Base-by-base conservation (phyloP, 1,284 basidiomycete species). In the Tremellales sp. region DNA sequence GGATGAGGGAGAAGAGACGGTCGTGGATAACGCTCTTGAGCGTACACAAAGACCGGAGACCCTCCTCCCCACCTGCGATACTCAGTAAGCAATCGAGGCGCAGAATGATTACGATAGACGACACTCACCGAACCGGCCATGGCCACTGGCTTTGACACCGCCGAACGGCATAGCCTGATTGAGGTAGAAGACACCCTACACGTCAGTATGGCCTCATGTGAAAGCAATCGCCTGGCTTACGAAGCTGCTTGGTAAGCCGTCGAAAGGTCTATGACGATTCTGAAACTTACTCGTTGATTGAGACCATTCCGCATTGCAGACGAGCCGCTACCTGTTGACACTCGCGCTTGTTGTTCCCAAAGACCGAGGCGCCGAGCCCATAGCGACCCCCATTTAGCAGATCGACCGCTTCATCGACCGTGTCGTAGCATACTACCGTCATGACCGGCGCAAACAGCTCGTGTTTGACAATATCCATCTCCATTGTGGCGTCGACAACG, bases 131-230 rank as follows among this genome's bases (percentile, higher is more conserved):
- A 96, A 94, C 54, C 92, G 82, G 11, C 89, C 90, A 65, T 92
- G 91, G 39, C 92, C 92, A 48, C 86, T 89, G 39, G 81, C 80
- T 73, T 97, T 97, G 44, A 82, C 81, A 27, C 92, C 93, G 27
- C 93, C 93, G 54, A 97, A 97, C 3, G 93, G 92, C 61, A 96
- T 79, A 64, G 89, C 87, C 79, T 97, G 93, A 70, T 89, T 94
- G 58, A 70, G 54, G 54, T 97, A 97, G 76, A 87, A 92, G 3
- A 92, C 87, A 21, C 84, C 92, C 74, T 73, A 52, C 44, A 54
- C 12, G 23, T 10, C 29, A 31, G 29, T 15, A 31, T 8, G 29
- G 29, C 8, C 29, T 15, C 10, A 8, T 31, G 15, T 31, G 8
- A 31, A 8, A 8, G 15, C 29, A 31, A 8, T 31, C n/a, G 29